Base-by-base conservation (phyloP, 176 grass and related monocot species). In the Chrysopogon serrulatus region DNA sequence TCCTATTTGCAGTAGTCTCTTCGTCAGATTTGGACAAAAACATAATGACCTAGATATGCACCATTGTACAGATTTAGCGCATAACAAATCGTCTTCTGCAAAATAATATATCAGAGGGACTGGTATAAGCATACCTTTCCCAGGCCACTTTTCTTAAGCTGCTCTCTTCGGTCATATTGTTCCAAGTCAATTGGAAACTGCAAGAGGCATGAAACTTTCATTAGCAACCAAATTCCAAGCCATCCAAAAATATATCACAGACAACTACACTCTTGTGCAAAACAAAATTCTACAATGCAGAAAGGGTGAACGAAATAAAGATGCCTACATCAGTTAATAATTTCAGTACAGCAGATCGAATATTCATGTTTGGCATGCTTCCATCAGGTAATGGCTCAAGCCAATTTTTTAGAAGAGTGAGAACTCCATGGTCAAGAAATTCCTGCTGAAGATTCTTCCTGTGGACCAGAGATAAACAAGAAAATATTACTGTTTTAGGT, bases 381-480 rank as follows among this genome's bases (percentile, higher is more conserved):
- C 93, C 93, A 83, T 98, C 93, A 83, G 96, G 96, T 56, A 98
- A 86, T 60, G 96, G 96, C 44, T 98, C 96, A 61, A 98, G 96
- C 93, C 96, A 98, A 76, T 93, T 95, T 85, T 91, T 98, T 19
- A 98, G 75, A 73, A 98, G 85, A 69, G 89, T 95, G 65, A 98
- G 87, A 31, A 95, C 91, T 59, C 93, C 93, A 88, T 98, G 96
- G 89, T 98, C 93, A 85, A 98, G 90, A 73, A 98, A 98, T 86
- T 98, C 96, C 87, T 98, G 96, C 82, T 98, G 96, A 76, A 98
- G 93, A 68, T 94, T 95, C 44, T 95, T 98, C 85, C 96, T 98
- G 87, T 69, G 68, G 83, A 80, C 48, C n/a, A 71, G 39, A 86
- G 53, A 83, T 64, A 56, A 36, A 30, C 21, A 39, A 75, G 40